phyloP scores from a whole-genome alignment of 441 rosid species.

The Corymbia citriodora region DNA sequence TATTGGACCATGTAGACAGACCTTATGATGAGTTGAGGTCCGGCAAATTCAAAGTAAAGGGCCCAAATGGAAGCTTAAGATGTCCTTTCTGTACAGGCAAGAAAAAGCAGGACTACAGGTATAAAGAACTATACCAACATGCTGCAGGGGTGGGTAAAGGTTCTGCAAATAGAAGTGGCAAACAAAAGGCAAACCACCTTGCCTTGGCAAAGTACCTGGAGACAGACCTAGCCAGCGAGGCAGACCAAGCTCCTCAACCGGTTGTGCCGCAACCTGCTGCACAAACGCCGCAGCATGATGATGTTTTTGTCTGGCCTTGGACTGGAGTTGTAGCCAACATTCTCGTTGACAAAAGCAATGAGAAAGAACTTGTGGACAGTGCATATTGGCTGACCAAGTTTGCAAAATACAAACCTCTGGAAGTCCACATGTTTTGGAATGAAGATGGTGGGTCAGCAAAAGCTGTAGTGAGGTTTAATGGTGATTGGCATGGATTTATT shows the following conservation, averaged over 20 bases:
- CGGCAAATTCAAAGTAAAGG: conserved; percentile 54
- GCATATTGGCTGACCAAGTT: conserved; percentile 53
- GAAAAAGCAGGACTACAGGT: conserved; percentile 80
- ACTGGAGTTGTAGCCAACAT: conserved; percentile 58
- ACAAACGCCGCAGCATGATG: conserved; percentile 23
- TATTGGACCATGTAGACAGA: conserved; percentile 41
- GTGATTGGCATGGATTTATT: conserved; percentile 58
- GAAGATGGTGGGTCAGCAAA: conserved; percentile 25
- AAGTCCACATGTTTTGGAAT: conserved; percentile 41
- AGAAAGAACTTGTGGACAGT: conserved; percentile 14
- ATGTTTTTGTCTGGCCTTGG: conserved; percentile 77
- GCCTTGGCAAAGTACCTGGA: conserved; percentile 67
- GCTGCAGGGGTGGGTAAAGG: conserved; percentile 83
- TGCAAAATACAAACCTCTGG: conserved; percentile 48
- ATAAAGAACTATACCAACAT: conserved; percentile 74
- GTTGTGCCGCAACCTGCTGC: conserved; percentile 17
- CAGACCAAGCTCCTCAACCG: conserved; percentile 20
- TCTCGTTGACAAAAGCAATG: conserved; percentile 16
- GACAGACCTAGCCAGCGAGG: conserved; percentile 47
- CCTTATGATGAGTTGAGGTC: conserved; percentile 45
- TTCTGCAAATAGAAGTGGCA: conserved; percentile 56
- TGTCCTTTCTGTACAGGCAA: conserved; percentile 85
- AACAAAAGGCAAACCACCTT: conserved; percentile 70
- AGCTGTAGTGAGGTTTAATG: conserved; percentile 51
- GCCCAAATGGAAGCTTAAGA: conserved; percentile 42